phyloP scores from a whole-genome alignment of 2,329 filamentous ascomycete species.

The Ramularia endophylla region DNA sequence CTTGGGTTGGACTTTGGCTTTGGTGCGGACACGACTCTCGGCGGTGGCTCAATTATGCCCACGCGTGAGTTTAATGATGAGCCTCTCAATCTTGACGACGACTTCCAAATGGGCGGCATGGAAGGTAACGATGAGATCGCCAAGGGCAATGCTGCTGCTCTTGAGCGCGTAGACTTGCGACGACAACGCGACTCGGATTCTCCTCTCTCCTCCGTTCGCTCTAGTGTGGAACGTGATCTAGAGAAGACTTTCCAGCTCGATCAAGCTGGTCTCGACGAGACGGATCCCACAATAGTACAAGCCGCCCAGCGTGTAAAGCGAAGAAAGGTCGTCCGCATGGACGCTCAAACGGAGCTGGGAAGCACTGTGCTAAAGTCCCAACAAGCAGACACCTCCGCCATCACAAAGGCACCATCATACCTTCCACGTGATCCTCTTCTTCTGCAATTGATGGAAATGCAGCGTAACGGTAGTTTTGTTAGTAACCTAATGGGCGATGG shows the following conservation, averaged over 20 bases:
- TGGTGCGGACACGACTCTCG: slow-evolving; percentile 29
- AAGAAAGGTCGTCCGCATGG: slow-evolving; percentile 75
- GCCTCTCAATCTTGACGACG: slow-evolving; percentile 25
- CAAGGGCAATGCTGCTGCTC: slow-evolving; percentile 35
- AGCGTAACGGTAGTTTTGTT: slow-evolving; percentile 85
- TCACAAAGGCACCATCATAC: slow-evolving; percentile 75
- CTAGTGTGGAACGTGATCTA: slow-evolving; percentile 54
- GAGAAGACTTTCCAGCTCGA: slow-evolving; percentile 52
- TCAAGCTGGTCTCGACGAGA: slow-evolving; percentile 23
- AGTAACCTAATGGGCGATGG: slow-evolving; percentile 79
- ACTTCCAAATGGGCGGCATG: slow-evolving; percentile 42
- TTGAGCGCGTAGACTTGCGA: slow-evolving; percentile 40
- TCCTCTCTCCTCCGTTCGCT: slow-evolving; percentile 49
- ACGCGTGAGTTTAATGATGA: slow-evolving; percentile 18
- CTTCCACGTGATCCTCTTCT: slow-evolving; percentile 82
- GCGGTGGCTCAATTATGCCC: slow-evolving; percentile 15
- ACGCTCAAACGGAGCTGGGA: slow-evolving; percentile 71
- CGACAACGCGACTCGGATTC: slow-evolving; percentile 45
- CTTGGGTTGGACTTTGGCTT: slow-evolving; percentile 45
- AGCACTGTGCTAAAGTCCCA: slow-evolving; percentile 76
- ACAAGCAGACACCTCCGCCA: slow-evolving; percentile 78
- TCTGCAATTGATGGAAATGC: slow-evolving; percentile 83
- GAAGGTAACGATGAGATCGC: slow-evolving; percentile 29
- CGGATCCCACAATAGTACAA: slow-evolving; percentile 49
- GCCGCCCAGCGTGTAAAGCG: slow-evolving; percentile 67